Evolutionary conservation across 176 grass and related monocot genomes (phyloP).

Genomic region (Otatea glauca): DNA sequence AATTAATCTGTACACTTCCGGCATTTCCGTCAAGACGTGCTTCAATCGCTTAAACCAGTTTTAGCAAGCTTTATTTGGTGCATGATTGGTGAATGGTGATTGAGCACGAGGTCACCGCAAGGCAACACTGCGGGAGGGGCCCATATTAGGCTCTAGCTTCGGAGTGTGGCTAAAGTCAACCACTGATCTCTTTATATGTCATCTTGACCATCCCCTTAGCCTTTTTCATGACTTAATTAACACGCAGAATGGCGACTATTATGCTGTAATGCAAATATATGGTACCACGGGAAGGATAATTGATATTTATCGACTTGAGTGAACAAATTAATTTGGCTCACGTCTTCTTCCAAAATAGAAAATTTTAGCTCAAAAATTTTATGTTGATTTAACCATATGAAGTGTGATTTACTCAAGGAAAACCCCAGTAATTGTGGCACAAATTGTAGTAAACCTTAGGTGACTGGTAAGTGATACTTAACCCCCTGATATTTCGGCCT

Average conservation of each 20-base stretch:
- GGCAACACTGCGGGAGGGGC: conserved; percentile 36
- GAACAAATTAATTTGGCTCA: neutral
- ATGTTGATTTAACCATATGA: neutral
- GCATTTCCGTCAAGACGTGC: neutral
- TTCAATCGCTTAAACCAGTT: neutral
- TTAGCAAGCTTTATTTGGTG: conserved; percentile 53
- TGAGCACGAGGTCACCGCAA: conserved; percentile 45
- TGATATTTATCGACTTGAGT: neutral
- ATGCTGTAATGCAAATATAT: neutral
- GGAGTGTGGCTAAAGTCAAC: conserved; percentile 75
- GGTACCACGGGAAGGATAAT: neutral
- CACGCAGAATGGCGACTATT: conserved; percentile 34
- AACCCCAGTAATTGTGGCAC: neutral
- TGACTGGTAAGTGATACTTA: neutral
- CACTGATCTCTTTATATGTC: conserved; percentile 42
- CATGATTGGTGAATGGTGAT: conserved; percentile 4
- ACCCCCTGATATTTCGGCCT: neutral
- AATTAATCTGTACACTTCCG: conserved; percentile 32
- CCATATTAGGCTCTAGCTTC: conserved; percentile 37
- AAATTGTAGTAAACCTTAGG: neutral
- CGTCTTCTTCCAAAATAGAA: conserved; percentile 1
- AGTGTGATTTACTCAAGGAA: conserved; percentile 32
- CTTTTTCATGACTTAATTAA: conserved; percentile 45
- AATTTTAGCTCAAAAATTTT: neutral
- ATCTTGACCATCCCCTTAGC: conserved; percentile 30